Percentiles rank a stretch among this genome's conserved stretches.
phyloP scores from a whole-genome alignment of 768 basidiomycete genomes.

The Pluteus cervinus region DNA sequence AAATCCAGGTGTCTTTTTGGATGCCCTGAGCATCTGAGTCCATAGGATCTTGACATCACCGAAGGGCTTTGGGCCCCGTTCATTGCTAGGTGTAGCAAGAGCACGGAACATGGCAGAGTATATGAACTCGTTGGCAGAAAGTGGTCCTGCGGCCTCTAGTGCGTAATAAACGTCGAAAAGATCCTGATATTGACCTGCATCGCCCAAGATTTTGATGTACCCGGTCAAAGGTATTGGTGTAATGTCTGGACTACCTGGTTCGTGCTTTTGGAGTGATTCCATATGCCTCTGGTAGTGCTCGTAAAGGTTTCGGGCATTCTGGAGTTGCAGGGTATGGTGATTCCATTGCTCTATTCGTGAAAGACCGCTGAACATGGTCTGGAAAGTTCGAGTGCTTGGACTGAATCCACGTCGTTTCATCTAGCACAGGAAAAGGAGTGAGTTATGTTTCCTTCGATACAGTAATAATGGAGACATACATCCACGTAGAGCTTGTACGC shows the following conservation, averaged over 20 bases:
- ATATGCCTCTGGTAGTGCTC: constrained; percentile 48
- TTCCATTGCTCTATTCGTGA: constrained; percentile 59
- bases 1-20: constrained; percentile 38
- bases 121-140: constrained; percentile 54
- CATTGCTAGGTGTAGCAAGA: constrained; percentile 21
- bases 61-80: constrained; percentile 35
- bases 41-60: constrained; percentile 70
- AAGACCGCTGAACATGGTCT: constrained; percentile 63
- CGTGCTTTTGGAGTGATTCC: constrained; percentile 39
- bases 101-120: constrained; percentile 65
- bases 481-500: constrained; percentile 65
- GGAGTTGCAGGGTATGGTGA: constrained; percentile 51
- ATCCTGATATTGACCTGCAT: constrained; percentile 51
- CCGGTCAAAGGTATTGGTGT: constrained; percentile 43
- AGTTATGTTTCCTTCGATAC: constrained; percentile 5
- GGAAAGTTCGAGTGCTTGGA: constrained; percentile 62
- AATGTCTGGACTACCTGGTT: constrained; percentile 42
- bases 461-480: constrained; percentile 31
- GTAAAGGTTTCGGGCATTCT: constrained; percentile 55
- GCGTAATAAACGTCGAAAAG: constrained; percentile 74
- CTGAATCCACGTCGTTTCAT: constrained; percentile 82
- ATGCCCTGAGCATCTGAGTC: constrained; percentile 53
- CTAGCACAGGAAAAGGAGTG: constrained; percentile 28
- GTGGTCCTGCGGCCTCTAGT: constrained; percentile 55
- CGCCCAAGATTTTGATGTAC: constrained; percentile 66